phyloP scores from a whole-genome alignment of 2,329 filamentous ascomycete species.

The Calonectria naviculata region DNA sequence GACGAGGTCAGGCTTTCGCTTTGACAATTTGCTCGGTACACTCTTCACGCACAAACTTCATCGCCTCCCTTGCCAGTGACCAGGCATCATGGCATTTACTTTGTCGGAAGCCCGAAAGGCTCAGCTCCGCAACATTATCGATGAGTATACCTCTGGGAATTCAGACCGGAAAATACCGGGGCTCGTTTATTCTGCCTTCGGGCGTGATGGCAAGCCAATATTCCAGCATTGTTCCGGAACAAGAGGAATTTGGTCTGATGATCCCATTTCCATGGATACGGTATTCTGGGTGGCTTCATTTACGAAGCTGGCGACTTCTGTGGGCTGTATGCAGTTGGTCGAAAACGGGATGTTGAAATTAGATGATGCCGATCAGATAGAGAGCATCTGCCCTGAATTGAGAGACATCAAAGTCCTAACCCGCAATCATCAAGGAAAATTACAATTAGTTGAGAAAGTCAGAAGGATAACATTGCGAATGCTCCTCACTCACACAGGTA shows the following conservation, averaged over 20 bases:
- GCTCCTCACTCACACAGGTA: conserved; percentile 17
- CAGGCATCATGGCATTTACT: neutral
- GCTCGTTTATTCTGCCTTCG: neutral
- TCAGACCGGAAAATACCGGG: neutral
- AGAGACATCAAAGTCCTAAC: conserved; percentile 7
- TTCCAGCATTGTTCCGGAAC: conserved; percentile 8
- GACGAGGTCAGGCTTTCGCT: no score
- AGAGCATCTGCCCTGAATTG: conserved; percentile 1
- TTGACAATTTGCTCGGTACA: no score
- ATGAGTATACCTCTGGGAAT: conserved; percentile 2
- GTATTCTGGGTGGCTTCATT: conserved; percentile 15
- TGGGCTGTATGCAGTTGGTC: conserved; percentile 20
- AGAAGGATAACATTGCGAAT: conserved; percentile 7
- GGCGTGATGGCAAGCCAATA: conserved; percentile 1
- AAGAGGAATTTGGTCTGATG: neutral
- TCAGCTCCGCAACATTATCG: neutral
- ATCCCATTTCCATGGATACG: neutral
- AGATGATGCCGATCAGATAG: neutral
- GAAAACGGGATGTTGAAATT: neutral
- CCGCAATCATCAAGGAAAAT: neutral
- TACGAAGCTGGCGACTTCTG: conserved; percentile 4
- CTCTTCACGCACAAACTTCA: neutral
- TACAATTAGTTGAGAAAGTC: neutral
- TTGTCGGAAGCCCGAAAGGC: neutral
- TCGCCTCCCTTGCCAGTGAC: neutral